Conservation (phyloP, 805 yeast species). For the Saccharomycopsis javanensis region DNA sequence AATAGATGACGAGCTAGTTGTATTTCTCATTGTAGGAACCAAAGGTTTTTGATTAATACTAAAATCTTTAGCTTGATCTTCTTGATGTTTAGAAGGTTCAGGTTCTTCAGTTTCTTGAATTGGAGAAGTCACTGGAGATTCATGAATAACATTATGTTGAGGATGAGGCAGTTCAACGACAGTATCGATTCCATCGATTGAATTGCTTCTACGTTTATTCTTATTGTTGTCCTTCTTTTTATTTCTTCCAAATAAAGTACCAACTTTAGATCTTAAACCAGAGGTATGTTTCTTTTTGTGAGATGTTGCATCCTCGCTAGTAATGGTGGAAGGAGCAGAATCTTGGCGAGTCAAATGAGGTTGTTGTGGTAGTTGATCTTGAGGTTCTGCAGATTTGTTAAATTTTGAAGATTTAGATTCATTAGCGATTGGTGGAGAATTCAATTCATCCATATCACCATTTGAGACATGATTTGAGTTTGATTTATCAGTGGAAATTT, state of each 20-base stretch:
- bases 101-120: not conserved
- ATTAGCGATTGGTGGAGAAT: constrained; percentile 6
- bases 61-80: constrained; percentile 1
- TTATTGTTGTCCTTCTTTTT: constrained; percentile 20
- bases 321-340: constrained; percentile 14
- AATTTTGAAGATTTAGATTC: not conserved
- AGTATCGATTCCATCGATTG: constrained; percentile 1
- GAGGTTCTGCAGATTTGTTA: not conserved
- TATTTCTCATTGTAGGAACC: constrained; percentile 7
- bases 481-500: not conserved
- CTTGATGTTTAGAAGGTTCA: not conserved
- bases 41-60: constrained; percentile 12
- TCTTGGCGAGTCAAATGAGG: constrained; percentile 12
- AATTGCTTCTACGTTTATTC: constrained; percentile 1
- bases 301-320: constrained; percentile 13
- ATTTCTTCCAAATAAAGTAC: constrained; percentile 62
- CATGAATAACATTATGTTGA: not conserved
- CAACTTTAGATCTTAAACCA: constrained; percentile 57
- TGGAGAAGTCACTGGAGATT: not conserved
- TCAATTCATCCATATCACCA: not conserved
- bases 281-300: constrained; percentile 24
- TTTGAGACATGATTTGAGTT: not conserved
- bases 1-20: constrained; percentile 1
- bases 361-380: not conserved
- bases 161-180: not conserved